Evolutionary conservation across 1,284 basidiomycete genomes (phyloP).

Genomic region (Tremellales sp.): DNA sequence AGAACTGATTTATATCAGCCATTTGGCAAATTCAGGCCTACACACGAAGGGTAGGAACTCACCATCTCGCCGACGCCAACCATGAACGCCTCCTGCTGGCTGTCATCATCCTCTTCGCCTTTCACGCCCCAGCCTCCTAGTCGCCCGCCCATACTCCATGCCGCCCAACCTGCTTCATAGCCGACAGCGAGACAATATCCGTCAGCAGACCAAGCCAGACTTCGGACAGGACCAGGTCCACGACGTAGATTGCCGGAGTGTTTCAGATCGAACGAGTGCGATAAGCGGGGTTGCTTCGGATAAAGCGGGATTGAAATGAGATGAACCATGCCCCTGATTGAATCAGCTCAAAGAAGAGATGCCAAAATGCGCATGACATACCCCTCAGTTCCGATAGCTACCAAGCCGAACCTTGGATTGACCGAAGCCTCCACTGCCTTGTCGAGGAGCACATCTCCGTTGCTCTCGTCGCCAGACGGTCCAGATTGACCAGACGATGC

Average conservation of each 20-base stretch:
- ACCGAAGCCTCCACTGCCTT: conserved; percentile 63
- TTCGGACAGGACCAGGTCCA: conserved; percentile 65
- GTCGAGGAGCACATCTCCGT: conserved; percentile 43
- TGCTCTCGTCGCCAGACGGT: neutral
- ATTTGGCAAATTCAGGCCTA: neutral
- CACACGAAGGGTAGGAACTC: conserved; percentile 6
- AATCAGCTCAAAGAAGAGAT: neutral
- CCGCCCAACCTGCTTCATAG: conserved; percentile 82
- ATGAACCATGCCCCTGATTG: conserved; percentile 56
- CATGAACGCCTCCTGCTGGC: conserved; percentile 73
- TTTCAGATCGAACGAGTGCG: conserved; percentile 30
- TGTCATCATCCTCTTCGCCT: conserved; percentile 35
- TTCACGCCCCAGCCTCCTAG: conserved; percentile 61
- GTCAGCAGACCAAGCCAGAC: conserved; percentile 88
- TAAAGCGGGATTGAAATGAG: conserved; percentile 51
- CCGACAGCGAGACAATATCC: conserved; percentile 97
- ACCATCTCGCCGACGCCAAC: conserved; percentile 55
- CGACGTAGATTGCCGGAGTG: conserved; percentile 39
- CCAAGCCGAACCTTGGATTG: conserved; percentile 77
- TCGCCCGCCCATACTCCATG: conserved; percentile 87
- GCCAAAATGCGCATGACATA: conserved; percentile 1
- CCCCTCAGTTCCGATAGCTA: conserved; percentile 69
- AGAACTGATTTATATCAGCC: conserved; percentile 59
- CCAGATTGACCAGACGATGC: neutral
- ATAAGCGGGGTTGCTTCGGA: conserved; percentile 20